Evolutionary conservation across 1,284 basidiomycete genomes (phyloP), one percentile per base, ranked within the genome.

Genomic region (Meira miltonrushii): DNA sequence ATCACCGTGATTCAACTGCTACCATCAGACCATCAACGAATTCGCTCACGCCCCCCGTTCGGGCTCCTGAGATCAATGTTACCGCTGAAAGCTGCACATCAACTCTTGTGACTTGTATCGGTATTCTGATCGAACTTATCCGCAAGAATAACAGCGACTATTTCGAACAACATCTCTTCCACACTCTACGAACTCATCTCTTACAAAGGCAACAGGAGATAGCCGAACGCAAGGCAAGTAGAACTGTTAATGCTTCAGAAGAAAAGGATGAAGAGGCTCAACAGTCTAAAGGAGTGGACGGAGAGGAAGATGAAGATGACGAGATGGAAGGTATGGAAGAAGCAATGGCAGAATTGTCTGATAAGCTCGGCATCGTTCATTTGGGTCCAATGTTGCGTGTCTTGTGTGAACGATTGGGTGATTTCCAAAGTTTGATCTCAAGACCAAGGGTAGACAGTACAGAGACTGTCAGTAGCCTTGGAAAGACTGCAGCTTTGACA

Each of bases 71-170:
- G 0, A 64, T 70, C 0, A 57, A 60, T 10, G 60, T 72, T 39
- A 66, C 70, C 28, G 80, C 85, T 15, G 87, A 89, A 58, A 88
- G 87, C 1, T 85, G 86, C n/a, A 86, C 87, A 0, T 97, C 93
- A 5, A 92, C 92, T 0, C 85, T 97, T 48, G 84, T 89, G 37
- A 87, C 92, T 62, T 88, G 91, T 25, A 89, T 94, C 67, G 88
- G 88, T 54, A 86, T 98, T 71, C 84, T 97, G 65, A 89, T 96
- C 71, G 95, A 99, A 79, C 84, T 99, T 40, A 97, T 99, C 69
- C 85, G 95, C 57, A 93, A 97, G 79, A 98, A 98, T 80, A 98
- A 98, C 79, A 94, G 92, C 55, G 94, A 99, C 79, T 96, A 93
- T 78, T 94, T 95, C 75, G 95, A 99, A 81, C 94, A 93, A 13